Conservation (phyloP, 108 stramenopile species). For the Tribonema minus region DNA sequence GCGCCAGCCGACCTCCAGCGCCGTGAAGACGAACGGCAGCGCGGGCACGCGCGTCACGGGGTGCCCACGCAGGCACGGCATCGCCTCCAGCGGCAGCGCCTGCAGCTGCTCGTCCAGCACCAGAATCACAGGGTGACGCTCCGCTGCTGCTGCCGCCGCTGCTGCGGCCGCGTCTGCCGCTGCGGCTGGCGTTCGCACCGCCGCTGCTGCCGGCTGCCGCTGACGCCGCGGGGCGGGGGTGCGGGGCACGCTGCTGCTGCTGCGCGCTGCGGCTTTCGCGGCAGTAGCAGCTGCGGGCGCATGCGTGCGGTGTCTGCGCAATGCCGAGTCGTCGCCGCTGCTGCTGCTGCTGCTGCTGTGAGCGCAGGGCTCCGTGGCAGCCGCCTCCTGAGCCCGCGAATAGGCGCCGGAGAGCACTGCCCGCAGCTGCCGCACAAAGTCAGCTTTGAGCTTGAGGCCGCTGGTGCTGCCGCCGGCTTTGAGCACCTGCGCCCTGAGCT, state of each 20-base stretch:
- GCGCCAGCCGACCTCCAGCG: slow-evolving; percentile 44
- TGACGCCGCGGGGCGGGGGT: background rate
- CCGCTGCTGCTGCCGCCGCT: background rate
- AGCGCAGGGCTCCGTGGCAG: background rate
- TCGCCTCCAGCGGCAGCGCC: slow-evolving; percentile 84
- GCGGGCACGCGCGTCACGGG: slow-evolving; percentile 81
- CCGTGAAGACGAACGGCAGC: slow-evolving; percentile 67
- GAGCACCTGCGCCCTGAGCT: slow-evolving; percentile 4
- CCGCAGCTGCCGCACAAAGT: slow-evolving; percentile 9
- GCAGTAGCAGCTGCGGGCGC: background rate
- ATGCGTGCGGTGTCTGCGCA: background rate
- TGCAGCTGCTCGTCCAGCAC: slow-evolving; percentile 89
- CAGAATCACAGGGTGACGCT: slow-evolving; percentile 62
- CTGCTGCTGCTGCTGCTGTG: background rate
- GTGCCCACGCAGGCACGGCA: slow-evolving; percentile 65
- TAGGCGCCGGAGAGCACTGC: too few species aligned
- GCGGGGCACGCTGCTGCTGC: background rate
- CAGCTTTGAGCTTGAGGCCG: slow-evolving; percentile 29
- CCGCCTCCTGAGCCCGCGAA: background rate
- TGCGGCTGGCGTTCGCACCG: background rate
- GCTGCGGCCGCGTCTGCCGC: background rate
- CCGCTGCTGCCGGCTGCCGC: background rate
- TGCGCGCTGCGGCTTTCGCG: background rate
- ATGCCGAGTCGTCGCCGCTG: background rate
- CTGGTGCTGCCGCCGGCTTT: background rate